Base-by-base conservation (phyloP, 164 flowering plant genomes). In the Cinnamomum micranthum region DNA sequence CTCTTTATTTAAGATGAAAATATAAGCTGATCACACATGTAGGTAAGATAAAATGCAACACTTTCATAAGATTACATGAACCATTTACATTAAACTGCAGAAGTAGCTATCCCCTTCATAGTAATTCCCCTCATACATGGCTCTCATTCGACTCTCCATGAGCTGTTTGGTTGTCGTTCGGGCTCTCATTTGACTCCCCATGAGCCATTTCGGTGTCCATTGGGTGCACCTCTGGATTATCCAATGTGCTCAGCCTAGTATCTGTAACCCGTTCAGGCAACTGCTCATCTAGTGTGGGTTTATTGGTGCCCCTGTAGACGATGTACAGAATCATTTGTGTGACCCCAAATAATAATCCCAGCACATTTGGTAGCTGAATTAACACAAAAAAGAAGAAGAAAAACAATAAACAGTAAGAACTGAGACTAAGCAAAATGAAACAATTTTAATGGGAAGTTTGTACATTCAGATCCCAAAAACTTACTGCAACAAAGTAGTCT, bases 401-500 rank as follows among this genome's bases (percentile, higher is more conserved):
- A 28, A 64, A 67, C 47, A 24, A 7, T 15, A 25, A 3, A 33
- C 28, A 55, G n/a, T 31, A 27, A 67, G 69, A 13, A 28, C 14
- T 67, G 69, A 33, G 11, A 15, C 33, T 28, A 19, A 15, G 25
- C 3, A 70, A 35, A 35, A n/a, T 62, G 25, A 11, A n/a, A 47
- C 0, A 3, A 41, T 25, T 51, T 4, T 22, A 41, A 17, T 31
- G 28, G 20, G 14, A 50, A 20, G 14, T 14, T 25, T 27, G 13
- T n/a, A 41, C 0, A 41, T 41, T 41, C n/a, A 41, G 47, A 41
- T 41, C 0, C 24, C 65, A 14, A 22, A 31, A 14, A 78, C 86
- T 88, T 79, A 92, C 97, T 24, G 94, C 92, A 9, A 92, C 73
- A 80, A 73, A 91, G 47, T 50, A 77, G 63, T 92, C 97, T 15